These are phyloP conservation scores for Agaricus blazei DNA, from an alignment of 768 basidiomycete species.

Conservation along the genomic window DNA sequence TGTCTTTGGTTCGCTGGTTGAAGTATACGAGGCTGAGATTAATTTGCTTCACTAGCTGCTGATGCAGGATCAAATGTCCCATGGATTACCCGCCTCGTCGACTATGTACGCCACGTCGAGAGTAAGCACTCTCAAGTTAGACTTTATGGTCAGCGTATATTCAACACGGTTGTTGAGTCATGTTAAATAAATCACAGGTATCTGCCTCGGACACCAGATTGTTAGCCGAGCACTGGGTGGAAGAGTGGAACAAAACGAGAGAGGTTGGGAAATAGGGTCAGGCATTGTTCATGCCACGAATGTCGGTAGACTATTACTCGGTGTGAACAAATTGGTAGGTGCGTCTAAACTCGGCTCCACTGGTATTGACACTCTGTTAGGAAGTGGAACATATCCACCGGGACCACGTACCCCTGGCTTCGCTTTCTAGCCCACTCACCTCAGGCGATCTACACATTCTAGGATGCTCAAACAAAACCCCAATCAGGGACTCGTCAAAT, in stretches of 20 bases:
- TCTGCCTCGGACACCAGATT: slow-evolving; percentile 86
- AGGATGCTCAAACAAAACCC: slow-evolving; percentile 48
- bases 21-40: not conserved
- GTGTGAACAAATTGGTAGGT: slow-evolving; percentile 24
- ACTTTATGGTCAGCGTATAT: slow-evolving; percentile 54
- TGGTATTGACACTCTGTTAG: slow-evolving; percentile 33
- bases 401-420: slow-evolving; percentile 66
- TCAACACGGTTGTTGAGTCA: not conserved
- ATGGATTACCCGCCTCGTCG: slow-evolving; percentile 72
- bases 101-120: slow-evolving; percentile 49
- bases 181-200: slow-evolving; percentile 38
- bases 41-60: slow-evolving; percentile 39
- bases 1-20: not conserved
- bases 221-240: slow-evolving; percentile 74
- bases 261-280: slow-evolving; percentile 82
- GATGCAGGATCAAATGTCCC: slow-evolving; percentile 71
- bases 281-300: slow-evolving; percentile 61
- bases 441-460: slow-evolving; percentile 46
- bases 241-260: slow-evolving; percentile 55
- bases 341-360: not conserved
- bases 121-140: slow-evolving; percentile 52
- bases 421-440: slow-evolving; percentile 29
- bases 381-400: slow-evolving; percentile 83
- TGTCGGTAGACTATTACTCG: slow-evolving; percentile 66
- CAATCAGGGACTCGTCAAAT: slow-evolving; percentile 74